phyloP scores from a whole-genome alignment of 2,329 filamentous ascomycete species.

The Colletotrichum tropicale region DNA sequence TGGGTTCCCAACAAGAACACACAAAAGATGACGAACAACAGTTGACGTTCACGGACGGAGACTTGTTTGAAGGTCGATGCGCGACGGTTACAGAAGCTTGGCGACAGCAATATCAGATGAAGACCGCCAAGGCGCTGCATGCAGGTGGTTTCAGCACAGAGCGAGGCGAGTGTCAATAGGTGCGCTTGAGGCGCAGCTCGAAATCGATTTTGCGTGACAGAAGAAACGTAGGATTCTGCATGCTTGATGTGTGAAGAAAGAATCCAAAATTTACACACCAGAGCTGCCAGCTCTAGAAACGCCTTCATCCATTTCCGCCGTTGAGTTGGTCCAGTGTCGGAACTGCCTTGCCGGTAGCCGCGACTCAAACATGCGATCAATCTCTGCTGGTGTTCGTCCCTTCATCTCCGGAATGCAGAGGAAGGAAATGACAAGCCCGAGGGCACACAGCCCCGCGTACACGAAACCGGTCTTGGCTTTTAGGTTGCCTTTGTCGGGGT shows the following conservation, averaged over 20 bases:
- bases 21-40: not conserved
- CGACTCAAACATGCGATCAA: slow-evolving; percentile 45
- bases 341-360: slow-evolving; percentile 31
- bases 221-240: not conserved
- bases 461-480: slow-evolving; percentile 46
- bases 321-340: slow-evolving; percentile 18
- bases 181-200: not conserved
- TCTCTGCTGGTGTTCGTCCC: slow-evolving; percentile 48
- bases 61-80: not conserved
- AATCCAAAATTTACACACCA: not conserved
- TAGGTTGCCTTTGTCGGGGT: slow-evolving; percentile 37
- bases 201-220: not conserved
- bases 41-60: not conserved
- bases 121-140: not conserved
- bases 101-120: not conserved
- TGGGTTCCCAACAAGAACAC: not conserved
- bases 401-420: slow-evolving; percentile 58
- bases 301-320: not conserved
- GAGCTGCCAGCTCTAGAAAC: not conserved
- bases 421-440: slow-evolving; percentile 43
- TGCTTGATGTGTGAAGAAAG: not conserved
- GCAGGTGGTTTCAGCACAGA: not conserved
- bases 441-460: slow-evolving; percentile 38
- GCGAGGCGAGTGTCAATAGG: not conserved
- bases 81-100: slow-evolving; percentile 6